These are phyloP conservation scores for Ganoderma sinense DNA, from an alignment of 1,284 basidiomycete genomes.

Conservation along the genomic window DNA sequence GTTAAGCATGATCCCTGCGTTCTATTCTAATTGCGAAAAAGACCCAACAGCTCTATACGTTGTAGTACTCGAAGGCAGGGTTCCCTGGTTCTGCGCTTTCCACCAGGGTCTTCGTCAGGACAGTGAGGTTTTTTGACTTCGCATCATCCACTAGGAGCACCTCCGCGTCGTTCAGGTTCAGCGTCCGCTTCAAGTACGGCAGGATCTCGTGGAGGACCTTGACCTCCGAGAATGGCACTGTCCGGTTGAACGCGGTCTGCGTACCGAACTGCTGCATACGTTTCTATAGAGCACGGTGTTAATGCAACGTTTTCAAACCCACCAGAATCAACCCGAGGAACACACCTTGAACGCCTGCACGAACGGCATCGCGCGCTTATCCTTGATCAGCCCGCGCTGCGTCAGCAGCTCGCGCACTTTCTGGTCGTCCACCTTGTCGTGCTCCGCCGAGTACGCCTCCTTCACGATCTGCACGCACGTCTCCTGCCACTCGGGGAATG, in stretches of 20 bases:
- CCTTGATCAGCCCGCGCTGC: slow-evolving; percentile 89
- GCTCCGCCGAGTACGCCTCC: slow-evolving; percentile 68
- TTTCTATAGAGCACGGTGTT: slow-evolving; percentile 58
- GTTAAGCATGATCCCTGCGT: not conserved
- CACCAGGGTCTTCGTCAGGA: slow-evolving; percentile 74
- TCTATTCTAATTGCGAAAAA: slow-evolving; percentile 1
- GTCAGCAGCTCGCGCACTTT: slow-evolving; percentile 79
- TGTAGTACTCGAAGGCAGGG: slow-evolving; percentile 87
- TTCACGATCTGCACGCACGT: slow-evolving; percentile 80
- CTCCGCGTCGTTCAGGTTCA: slow-evolving; percentile 79
- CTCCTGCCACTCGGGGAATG: slow-evolving; percentile 96
- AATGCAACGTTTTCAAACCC: not conserved
- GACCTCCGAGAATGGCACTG: slow-evolving; percentile 87
- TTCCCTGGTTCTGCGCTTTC: slow-evolving; percentile 89
- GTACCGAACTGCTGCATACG: slow-evolving; percentile 85
- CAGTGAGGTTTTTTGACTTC: slow-evolving; percentile 52
- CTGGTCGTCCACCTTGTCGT: slow-evolving; percentile 83
- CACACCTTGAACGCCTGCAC: slow-evolving; percentile 90
- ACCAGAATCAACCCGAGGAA: not conserved
- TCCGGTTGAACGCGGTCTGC: slow-evolving; percentile 86
- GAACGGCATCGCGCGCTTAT: slow-evolving; percentile 97
- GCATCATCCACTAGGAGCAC: slow-evolving; percentile 80
- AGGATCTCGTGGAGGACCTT: slow-evolving; percentile 78
- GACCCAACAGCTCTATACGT: slow-evolving; percentile 47
- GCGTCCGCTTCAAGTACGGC: slow-evolving; percentile 87